Evolutionary conservation across 177 flowering plant genomes (phyloP).

Genomic region (Vitis hybrid): DNA sequence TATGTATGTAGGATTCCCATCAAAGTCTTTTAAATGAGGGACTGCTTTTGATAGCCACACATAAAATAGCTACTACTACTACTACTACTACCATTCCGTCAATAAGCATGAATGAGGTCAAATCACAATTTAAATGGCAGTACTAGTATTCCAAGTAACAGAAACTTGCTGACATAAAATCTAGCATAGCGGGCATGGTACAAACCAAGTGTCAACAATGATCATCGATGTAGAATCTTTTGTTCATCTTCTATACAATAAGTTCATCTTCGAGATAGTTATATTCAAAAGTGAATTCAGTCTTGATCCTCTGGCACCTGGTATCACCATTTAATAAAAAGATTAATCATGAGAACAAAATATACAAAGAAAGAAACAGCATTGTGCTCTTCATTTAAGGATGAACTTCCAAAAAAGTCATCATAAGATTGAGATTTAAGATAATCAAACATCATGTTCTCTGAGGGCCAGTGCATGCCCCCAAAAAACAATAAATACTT

Average conservation of each 20-base stretch:
- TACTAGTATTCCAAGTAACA: neutral
- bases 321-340: neutral
- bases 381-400: no score
- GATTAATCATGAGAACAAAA: neutral
- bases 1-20: no score
- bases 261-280: constrained; percentile 94
- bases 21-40: no score
- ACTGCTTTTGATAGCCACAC: no score
- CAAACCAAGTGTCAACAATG: constrained; percentile 6
- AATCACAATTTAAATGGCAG: neutral
- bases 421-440: no score
- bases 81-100: no score
- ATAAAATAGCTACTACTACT: no score
- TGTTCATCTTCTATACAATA: constrained; percentile 37
- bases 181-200: constrained; percentile 1
- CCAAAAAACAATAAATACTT: no score
- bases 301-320: constrained; percentile 98
- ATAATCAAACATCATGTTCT: no score
- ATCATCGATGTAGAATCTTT: neutral
- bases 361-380: neutral
- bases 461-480: no score
- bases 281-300: constrained; percentile 89
- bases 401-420: no score
- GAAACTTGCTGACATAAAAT: neutral
- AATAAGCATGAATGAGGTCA: neutral